Evolutionary conservation across 2,329 filamentous ascomycete genomes (phyloP).

Genomic region (Fusarium humuli): DNA sequence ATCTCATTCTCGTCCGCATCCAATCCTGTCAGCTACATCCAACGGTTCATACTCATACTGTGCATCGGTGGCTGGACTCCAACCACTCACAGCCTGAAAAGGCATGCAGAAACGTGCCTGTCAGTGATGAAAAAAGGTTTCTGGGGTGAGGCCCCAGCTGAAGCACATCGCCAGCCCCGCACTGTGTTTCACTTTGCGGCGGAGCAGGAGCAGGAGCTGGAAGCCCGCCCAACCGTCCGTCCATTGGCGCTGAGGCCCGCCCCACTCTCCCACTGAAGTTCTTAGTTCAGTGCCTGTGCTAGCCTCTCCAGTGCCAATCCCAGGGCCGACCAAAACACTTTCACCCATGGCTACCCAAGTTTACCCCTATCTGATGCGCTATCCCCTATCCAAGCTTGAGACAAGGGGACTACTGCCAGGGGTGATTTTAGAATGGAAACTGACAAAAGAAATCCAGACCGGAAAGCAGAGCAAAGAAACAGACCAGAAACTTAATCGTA

Average conservation of each 20-base stretch:
- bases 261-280: constrained; percentile 13
- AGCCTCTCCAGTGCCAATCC: neutral
- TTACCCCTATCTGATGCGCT: constrained; percentile 42
- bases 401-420: constrained; percentile 38
- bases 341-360: constrained; percentile 1
- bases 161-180: constrained; percentile 19
- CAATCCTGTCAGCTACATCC: neutral
- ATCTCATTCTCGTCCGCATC: constrained; percentile 4
- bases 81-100: constrained; percentile 22
- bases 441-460: constrained; percentile 10
- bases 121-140: constrained; percentile 24
- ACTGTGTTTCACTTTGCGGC: constrained; percentile 40
- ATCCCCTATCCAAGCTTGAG: constrained; percentile 41
- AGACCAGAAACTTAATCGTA: constrained; percentile 6
- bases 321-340: constrained; percentile 33
- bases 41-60: constrained; percentile 21
- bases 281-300: neutral
- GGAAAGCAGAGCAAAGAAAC: neutral
- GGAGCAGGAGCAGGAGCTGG: neutral
- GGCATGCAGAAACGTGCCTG: constrained; percentile 21
- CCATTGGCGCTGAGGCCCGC: constrained; percentile 28
- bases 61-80: constrained; percentile 26
- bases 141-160: constrained; percentile 9
- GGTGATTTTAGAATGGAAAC: constrained; percentile 21
- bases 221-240: constrained; percentile 11